Evolutionary conservation across 805 yeast genomes (phyloP).

Genomic region (Osmozyma mogii): DNA sequence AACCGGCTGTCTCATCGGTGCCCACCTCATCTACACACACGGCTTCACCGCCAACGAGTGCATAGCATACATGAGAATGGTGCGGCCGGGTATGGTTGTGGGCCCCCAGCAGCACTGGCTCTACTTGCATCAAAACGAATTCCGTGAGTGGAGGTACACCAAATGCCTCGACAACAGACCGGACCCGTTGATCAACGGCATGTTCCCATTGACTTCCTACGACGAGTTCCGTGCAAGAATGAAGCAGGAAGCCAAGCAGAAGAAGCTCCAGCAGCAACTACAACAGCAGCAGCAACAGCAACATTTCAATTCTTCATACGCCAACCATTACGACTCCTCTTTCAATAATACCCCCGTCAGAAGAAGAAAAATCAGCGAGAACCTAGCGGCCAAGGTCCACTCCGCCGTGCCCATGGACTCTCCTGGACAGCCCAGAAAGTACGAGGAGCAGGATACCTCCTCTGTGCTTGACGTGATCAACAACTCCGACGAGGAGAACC

Average conservation of each 20-base stretch:
- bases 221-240: constrained; percentile 54
- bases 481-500: constrained; percentile 38
- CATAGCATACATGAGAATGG: constrained; percentile 91
- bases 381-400: constrained; percentile 58
- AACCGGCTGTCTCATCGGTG: constrained; percentile 97
- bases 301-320: constrained; percentile 20
- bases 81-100: constrained; percentile 99
- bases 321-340: constrained; percentile 34
- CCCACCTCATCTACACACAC: constrained; percentile 90
- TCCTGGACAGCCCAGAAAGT: constrained; percentile 95
- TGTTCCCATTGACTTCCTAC: constrained; percentile 51
- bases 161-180: constrained; percentile 71
- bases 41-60: constrained; percentile 97
- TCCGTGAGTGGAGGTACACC: constrained; percentile 92
- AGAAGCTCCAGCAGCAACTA: constrained; percentile 17
- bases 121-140: constrained; percentile 90
- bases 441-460: constrained; percentile 25
- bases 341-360: constrained; percentile 74
- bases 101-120: constrained; percentile 99
- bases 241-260: constrained; percentile 34
- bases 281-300: constrained; percentile 15
- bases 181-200: constrained; percentile 59
- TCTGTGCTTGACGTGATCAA: constrained; percentile 32
- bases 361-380: constrained; percentile 57
- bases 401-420: constrained; percentile 85